Evolutionary conservation across 176 grass and related monocot species (phyloP).

Genomic region (Carex scoparia): DNA sequence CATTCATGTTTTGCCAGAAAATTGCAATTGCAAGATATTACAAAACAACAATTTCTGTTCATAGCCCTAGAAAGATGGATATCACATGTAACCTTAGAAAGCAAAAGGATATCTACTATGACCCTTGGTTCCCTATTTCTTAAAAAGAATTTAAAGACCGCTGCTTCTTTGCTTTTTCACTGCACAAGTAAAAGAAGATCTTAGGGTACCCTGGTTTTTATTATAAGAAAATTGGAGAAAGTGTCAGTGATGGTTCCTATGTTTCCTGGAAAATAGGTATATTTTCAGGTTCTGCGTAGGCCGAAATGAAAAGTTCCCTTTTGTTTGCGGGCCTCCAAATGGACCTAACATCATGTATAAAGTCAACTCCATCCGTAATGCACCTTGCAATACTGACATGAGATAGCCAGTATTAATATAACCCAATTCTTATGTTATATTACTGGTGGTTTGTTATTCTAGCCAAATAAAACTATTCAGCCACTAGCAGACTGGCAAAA

Average conservation of each 20-base stretch:
- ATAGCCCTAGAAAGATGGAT: neutral
- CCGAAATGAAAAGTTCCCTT: conserved; percentile 1
- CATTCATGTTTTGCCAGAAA: neutral
- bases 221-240: neutral
- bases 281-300: neutral
- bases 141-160: neutral
- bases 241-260: neutral
- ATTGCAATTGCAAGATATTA: neutral
- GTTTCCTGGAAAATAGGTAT: neutral
- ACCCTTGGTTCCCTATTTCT: neutral
- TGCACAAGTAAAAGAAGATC: neutral
- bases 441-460: neutral
- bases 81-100: neutral
- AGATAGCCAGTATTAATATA: neutral
- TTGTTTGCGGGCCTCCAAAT: neutral
- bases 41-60: neutral
- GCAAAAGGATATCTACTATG: neutral
- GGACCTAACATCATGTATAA: neutral
- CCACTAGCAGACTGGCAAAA: neutral
- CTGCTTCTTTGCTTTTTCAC: neutral
- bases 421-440: neutral
- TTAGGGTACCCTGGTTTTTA: neutral
- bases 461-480: neutral
- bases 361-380: too few species aligned
- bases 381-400: neutral